Conservation (phyloP, 106 monocot species). For the Gastrodia elata region DNA sequence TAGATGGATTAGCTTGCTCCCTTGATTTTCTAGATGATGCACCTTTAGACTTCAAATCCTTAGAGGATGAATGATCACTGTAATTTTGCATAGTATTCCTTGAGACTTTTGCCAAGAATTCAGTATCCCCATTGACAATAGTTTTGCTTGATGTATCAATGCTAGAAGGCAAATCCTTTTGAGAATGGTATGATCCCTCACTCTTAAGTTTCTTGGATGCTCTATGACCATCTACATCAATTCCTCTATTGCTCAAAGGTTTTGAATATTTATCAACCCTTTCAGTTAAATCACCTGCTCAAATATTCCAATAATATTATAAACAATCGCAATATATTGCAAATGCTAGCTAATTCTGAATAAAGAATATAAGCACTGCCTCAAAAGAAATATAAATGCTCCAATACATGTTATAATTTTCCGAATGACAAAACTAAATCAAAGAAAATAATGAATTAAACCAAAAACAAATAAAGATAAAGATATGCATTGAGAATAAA, state of each 20-base stretch:
- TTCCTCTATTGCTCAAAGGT: constrained; percentile 55
- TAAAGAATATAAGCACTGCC: not conserved
- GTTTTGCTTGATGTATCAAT: constrained; percentile 21
- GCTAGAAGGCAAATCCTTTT: constrained; percentile 27
- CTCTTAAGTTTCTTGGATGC: constrained; percentile 55
- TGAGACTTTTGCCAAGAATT: constrained; percentile 15
- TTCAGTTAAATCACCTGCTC: constrained; percentile 47
- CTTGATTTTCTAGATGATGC: constrained; percentile 21
- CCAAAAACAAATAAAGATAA: constrained; percentile 4
- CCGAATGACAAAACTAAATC: not conserved
- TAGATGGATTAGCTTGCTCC: constrained; percentile 18
- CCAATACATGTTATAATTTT: not conserved
- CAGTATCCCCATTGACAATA: constrained; percentile 9
- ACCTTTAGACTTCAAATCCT: constrained; percentile 27
- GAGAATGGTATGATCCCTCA: constrained; percentile 19
- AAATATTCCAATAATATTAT: not conserved
- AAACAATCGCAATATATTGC: constrained; percentile 5
- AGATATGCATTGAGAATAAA: not conserved
- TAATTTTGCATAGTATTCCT: constrained; percentile 20
- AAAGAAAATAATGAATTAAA: not conserved
- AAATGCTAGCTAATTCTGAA: constrained; percentile 5
- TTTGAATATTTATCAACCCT: constrained; percentile 37
- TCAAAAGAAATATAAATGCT: not conserved
- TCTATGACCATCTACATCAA: constrained; percentile 36
- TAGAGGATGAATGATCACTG: constrained; percentile 25